phyloP scores from a whole-genome alignment of 306 rosid species.

The Leucaena leucocephala region DNA sequence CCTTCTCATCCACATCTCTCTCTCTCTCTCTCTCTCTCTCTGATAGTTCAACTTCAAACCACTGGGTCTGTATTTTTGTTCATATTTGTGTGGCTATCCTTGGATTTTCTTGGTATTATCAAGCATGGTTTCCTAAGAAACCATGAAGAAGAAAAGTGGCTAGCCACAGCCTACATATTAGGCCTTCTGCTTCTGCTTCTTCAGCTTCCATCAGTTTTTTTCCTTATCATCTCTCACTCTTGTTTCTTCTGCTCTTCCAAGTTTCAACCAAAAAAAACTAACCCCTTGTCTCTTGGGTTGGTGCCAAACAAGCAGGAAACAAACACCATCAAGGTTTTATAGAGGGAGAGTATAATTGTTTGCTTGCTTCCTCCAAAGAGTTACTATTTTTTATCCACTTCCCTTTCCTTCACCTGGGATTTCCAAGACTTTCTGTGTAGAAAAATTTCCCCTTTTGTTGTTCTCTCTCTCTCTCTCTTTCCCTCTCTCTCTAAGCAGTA shows the following conservation, averaged over 20 bases:
- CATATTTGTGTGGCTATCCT: slow-evolving; percentile 67
- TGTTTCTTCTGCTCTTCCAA: slow-evolving; percentile 47
- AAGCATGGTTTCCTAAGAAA: slow-evolving; percentile 52
- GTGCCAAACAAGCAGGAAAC: slow-evolving; percentile 73
- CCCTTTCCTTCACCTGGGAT: slow-evolving; percentile 29
- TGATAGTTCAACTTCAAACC: slow-evolving; percentile 29
- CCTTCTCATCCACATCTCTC: slow-evolving; percentile 43
- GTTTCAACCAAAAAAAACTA: slow-evolving; percentile 31
- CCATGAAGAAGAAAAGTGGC: slow-evolving; percentile 51
- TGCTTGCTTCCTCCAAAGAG: slow-evolving; percentile 23
- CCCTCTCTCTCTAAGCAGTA: slow-evolving; percentile 26
- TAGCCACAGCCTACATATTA: slow-evolving; percentile 18
- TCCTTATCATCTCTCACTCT: slow-evolving; percentile 43
- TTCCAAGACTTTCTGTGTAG: slow-evolving; percentile 37
- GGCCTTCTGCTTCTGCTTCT: slow-evolving; percentile 44
- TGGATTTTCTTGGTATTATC: slow-evolving; percentile 63
- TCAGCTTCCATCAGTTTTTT: slow-evolving; percentile 41
- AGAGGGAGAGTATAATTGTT: slow-evolving; percentile 31
- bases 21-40: slow-evolving; percentile 27
- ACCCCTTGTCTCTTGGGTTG: slow-evolving; percentile 78
- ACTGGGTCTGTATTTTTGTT: slow-evolving; percentile 50
- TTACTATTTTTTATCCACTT: slow-evolving; percentile 35
- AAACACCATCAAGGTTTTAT: slow-evolving; percentile 45
- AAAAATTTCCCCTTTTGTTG: slow-evolving; percentile 39
- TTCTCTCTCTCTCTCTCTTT: slow-evolving; percentile 37